These are phyloP conservation scores for Boletales sp. DNA, from an alignment of 768 basidiomycete species.

Conservation along the genomic window DNA sequence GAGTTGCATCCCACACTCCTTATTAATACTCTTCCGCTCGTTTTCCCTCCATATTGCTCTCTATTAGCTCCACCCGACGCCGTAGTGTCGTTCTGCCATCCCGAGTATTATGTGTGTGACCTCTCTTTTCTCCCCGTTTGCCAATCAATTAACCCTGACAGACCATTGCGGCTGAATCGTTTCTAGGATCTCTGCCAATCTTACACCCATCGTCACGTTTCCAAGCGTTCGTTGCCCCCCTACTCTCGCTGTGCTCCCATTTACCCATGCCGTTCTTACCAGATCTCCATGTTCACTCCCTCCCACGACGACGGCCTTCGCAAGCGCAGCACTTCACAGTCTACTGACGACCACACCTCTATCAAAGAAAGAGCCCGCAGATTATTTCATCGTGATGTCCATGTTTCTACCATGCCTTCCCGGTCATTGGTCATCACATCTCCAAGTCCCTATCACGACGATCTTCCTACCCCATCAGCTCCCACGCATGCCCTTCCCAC, in stretches of 20 bases:
- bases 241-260: neutral
- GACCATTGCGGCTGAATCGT: slow-evolving; percentile 13
- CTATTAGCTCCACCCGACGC: too few relatives aligned
- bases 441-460: slow-evolving; percentile 7
- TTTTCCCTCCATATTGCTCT: neutral
- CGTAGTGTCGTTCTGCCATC: too few relatives aligned
- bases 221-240: neutral
- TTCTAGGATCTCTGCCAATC: slow-evolving; percentile 12
- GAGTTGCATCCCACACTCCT: slow-evolving; percentile 11
- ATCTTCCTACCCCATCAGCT: slow-evolving; percentile 6
- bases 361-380: slow-evolving; percentile 9
- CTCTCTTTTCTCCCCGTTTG: too few relatives aligned
- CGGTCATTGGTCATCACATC: slow-evolving; percentile 14
- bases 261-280: neutral
- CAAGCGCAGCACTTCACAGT: slow-evolving; percentile 16
- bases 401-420: slow-evolving; percentile 12
- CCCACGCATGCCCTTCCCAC: slow-evolving; percentile 2
- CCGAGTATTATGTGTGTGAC: too few relatives aligned
- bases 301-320: neutral
- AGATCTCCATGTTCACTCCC: slow-evolving; percentile 17
- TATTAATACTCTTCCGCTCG: slow-evolving; percentile 2
- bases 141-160: neutral
- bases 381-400: slow-evolving; percentile 10
- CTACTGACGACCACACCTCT: slow-evolving; percentile 13
- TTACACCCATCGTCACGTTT: neutral